These are phyloP conservation scores for Ogataea neopini DNA, from an alignment of 805 yeast species.

Conservation along the genomic window DNA sequence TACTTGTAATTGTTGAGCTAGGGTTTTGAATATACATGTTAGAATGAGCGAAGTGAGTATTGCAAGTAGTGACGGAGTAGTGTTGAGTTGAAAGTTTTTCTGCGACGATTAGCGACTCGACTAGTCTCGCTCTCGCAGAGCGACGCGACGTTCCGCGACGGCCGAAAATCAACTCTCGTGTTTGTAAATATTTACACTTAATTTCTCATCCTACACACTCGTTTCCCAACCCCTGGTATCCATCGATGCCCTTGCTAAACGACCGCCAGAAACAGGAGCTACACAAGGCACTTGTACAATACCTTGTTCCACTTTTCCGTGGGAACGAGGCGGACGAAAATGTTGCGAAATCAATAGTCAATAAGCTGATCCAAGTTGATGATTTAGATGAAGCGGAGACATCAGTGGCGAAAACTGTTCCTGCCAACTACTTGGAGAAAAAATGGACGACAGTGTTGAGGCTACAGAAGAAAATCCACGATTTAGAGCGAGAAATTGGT, in stretches of 20 bases:
- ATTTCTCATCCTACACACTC: not conserved
- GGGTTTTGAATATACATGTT: not conserved
- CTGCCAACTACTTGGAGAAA: slow-evolving; percentile 51
- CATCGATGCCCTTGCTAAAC: slow-evolving; percentile 26
- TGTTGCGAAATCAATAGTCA: slow-evolving; percentile 4
- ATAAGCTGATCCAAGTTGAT: slow-evolving; percentile 10
- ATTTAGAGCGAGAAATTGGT: slow-evolving; percentile 59
- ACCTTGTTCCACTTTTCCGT: slow-evolving; percentile 24
- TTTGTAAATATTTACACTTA: slow-evolving; percentile 5
- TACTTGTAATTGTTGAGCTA: not conserved
- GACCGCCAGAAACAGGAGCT: slow-evolving; percentile 38
- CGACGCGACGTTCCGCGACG: not conserved
- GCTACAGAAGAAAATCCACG: slow-evolving; percentile 71
- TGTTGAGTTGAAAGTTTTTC: no score
- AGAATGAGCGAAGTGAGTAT: not conserved
- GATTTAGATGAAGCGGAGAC: slow-evolving; percentile 7
- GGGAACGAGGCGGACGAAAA: slow-evolving; percentile 6
- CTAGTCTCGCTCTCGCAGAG: not conserved
- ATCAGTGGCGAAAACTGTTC: slow-evolving; percentile 20
- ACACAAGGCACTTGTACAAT: slow-evolving; percentile 38
- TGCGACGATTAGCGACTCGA: not conserved
- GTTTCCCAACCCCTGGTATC: slow-evolving; percentile 4
- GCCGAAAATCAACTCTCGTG: slow-evolving; percentile 2
- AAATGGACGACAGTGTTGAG: slow-evolving; percentile 88
- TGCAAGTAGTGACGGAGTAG: no score